Percentiles rank a stretch among this genome's conserved stretches.
Evolutionary conservation across 495 filamentous ascomycete genomes (phyloP).

Genomic region (Talaromyces adpressus): DNA sequence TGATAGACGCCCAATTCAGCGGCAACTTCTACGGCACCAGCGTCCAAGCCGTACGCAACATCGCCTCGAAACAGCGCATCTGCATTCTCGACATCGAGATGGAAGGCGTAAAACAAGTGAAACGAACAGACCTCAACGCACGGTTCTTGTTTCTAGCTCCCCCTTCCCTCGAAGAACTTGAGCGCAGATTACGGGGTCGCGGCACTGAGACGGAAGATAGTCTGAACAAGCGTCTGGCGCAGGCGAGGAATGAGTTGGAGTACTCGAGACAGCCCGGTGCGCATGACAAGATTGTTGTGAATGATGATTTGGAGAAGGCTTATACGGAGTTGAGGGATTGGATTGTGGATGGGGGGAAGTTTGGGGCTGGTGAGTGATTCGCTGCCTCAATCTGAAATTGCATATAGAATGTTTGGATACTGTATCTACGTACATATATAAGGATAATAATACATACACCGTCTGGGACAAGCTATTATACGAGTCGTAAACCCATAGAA

Average conservation of each 20-base stretch:
- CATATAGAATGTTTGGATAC: background rate
- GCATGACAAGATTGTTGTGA: constrained; percentile 82
- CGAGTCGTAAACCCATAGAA: background rate
- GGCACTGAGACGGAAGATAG: constrained; percentile 78
- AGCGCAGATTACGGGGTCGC: constrained; percentile 69
- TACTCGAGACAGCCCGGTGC: constrained; percentile 65
- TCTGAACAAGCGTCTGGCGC: constrained; percentile 64
- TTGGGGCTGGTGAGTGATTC: constrained; percentile 24
- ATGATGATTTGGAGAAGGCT: constrained; percentile 79
- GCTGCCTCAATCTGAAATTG: background rate
- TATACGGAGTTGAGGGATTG: constrained; percentile 72
- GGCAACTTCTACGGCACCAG: constrained; percentile 85
- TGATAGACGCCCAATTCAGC: constrained; percentile 60
- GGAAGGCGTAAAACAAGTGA: constrained; percentile 97
- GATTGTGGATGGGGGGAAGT: constrained; percentile 42
- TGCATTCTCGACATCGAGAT: constrained; percentile 77
- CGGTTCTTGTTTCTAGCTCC: constrained; percentile 84
- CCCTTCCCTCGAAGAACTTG: constrained; percentile 66
- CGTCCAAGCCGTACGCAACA: constrained; percentile 65
- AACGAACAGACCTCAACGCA: constrained; percentile 48
- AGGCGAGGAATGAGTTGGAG: constrained; percentile 77
- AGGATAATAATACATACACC: background rate
- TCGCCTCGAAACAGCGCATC: constrained; percentile 49
- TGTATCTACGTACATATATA: background rate
- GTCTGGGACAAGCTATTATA: background rate